Base-by-base conservation (phyloP, 2,329 filamentous ascomycete genomes). In the Hypoxylon sp. region DNA sequence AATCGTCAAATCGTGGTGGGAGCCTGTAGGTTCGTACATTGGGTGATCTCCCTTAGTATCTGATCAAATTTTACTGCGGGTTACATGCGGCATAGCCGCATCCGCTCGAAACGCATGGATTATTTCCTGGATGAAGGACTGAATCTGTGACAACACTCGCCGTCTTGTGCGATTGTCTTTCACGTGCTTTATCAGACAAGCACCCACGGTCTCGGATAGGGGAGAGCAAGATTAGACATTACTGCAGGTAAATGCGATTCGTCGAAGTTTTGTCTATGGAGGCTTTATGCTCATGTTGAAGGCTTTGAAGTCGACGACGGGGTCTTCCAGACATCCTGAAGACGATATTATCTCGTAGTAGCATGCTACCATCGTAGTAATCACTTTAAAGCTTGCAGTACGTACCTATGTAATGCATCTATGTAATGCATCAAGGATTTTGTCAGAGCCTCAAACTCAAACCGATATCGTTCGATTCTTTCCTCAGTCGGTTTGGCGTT, bases 371-470 rank as follows among this genome's bases (percentile, higher is more conserved):
- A 41, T 24, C 51, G 30, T 56, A 59, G 56, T 39, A 50, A 58
- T 56, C 54, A 28, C 19, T n/a, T 5, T 30, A 37, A 34, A 41
- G 22, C 32, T 41, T 30, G 41, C 39, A 48, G 47, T 56, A 61
- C 47, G 26, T 56, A 44, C 22, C 26, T 22, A 41, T 57, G 41
- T 52, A 46, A 51, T 49, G 56, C 48, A 39, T 19, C n/a, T 26
- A 7, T 26, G 7, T 4, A 26, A 26, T 50, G 17, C 34, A 48
- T 48, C 48, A 51, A 54, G 57, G 56, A 24, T 66, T 19, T 28
- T 64, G 67, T 68, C 43, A 65, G 66, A 70, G 67, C 56, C 62
- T 68, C 64, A 63, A 56, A 64, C 62, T 68, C 64, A 63, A 56
- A 64, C 67, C 50, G 48, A 61, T 50, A 70, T 67, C 60, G 51